Evolutionary conservation across 1,284 basidiomycete genomes (phyloP).

Genomic region (Pseudozyma hubeiensis): DNA sequence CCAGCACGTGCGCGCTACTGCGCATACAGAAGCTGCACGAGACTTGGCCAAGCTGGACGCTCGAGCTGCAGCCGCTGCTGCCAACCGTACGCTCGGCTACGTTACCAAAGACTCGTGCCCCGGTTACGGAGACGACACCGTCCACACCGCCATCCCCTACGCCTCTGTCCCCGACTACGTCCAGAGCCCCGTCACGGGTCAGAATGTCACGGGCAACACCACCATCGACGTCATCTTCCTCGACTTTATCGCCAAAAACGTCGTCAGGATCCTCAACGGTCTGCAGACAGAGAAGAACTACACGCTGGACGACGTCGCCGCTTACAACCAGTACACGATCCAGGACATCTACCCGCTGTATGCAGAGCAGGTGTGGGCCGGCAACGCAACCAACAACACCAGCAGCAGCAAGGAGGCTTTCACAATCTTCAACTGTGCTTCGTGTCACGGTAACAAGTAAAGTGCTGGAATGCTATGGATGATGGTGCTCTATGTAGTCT

Average conservation of each 20-base stretch:
- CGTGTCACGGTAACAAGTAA: not conserved
- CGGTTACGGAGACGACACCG: slow-evolving; percentile 59
- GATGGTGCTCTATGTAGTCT: too few species aligned
- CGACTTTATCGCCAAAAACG: slow-evolving; percentile 52
- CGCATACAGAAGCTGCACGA: slow-evolving; percentile 2
- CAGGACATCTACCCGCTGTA: slow-evolving; percentile 64
- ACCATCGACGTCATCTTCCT: slow-evolving; percentile 53
- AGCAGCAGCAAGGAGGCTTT: not conserved
- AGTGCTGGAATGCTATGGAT: too few species aligned
- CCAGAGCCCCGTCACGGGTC: slow-evolving; percentile 27
- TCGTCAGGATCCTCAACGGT: slow-evolving; percentile 42
- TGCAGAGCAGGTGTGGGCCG: slow-evolving; percentile 52
- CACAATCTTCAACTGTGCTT: not conserved
- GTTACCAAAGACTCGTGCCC: slow-evolving; percentile 60
- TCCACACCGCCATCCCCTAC: slow-evolving; percentile 50
- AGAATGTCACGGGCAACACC: slow-evolving; percentile 13
- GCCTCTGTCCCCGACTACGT: slow-evolving; percentile 61
- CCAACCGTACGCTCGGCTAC: slow-evolving; percentile 55
- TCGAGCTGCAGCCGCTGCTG: slow-evolving; percentile 21
- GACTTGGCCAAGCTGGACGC: slow-evolving; percentile 31
- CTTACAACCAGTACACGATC: slow-evolving; percentile 60
- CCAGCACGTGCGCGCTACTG: slow-evolving; percentile 14
- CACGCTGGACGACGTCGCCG: slow-evolving; percentile 31
- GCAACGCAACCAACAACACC: slow-evolving; percentile 8
- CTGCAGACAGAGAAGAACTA: slow-evolving; percentile 39